Evolutionary conservation across 208 protist genomes (phyloP).

Genomic region (Lotmaria passim): DNA sequence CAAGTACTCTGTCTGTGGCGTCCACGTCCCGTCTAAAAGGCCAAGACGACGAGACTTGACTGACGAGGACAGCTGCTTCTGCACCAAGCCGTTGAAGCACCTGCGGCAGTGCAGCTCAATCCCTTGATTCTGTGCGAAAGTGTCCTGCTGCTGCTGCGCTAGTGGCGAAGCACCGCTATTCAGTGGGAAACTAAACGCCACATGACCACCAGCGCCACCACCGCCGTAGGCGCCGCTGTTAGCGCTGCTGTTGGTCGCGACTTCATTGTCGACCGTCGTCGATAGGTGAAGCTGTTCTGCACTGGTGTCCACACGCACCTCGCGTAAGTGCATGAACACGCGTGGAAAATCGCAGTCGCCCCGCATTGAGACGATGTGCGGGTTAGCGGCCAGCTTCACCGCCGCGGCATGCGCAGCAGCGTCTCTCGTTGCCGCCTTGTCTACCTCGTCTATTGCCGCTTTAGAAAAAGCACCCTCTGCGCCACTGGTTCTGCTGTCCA

Average conservation of each 20-base stretch:
- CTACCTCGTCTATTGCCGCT: background rate
- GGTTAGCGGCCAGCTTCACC: constrained; percentile 26
- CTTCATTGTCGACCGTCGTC: background rate
- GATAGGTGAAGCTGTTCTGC: background rate
- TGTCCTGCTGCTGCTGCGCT: constrained; percentile 11
- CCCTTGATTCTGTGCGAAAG: constrained; percentile 8
- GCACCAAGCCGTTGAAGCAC: constrained; percentile 76
- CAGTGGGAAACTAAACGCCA: constrained; percentile 1
- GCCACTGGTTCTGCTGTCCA: too few species aligned
- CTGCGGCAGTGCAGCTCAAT: constrained; percentile 84
- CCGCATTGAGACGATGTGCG: constrained; percentile 48
- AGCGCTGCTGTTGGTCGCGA: background rate
- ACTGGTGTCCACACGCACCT: constrained; percentile 46
- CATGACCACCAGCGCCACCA: too few species aligned
- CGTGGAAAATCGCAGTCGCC: constrained; percentile 89
- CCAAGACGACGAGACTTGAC: constrained; percentile 62
- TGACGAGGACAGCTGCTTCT: constrained; percentile 42
- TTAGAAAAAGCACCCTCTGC: too few species aligned
- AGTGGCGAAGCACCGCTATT: background rate
- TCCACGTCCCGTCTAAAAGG: constrained; percentile 86
- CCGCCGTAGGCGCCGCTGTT: too few species aligned
- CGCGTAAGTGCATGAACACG: constrained; percentile 81
- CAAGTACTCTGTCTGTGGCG: constrained; percentile 73
- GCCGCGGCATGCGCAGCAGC: constrained; percentile 18
- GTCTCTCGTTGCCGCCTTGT: background rate